Evolutionary conservation across 1,139 yeast species (phyloP).

Genomic region (Spathaspora sp.): DNA sequence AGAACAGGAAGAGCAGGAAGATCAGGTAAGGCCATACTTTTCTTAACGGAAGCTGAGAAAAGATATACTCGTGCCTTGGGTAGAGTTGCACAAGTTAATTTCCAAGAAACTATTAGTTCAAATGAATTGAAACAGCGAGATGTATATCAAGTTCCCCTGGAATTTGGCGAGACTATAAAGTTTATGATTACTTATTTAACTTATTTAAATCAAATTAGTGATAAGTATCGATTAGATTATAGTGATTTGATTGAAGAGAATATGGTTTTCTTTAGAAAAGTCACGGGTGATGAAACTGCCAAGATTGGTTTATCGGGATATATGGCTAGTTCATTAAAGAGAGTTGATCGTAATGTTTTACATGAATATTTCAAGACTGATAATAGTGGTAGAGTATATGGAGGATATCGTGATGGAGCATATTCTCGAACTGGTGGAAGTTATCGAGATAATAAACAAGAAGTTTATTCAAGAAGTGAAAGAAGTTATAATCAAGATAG

Average conservation of each 20-base stretch:
- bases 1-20: slow-evolving; percentile 95
- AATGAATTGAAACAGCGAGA: slow-evolving; percentile 9
- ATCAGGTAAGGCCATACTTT: slow-evolving; percentile 64
- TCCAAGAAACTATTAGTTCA: slow-evolving; percentile 28
- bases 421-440: not conserved
- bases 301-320: slow-evolving; percentile 11
- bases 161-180: slow-evolving; percentile 15
- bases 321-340: not conserved
- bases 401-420: slow-evolving; percentile 6
- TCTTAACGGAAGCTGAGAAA: slow-evolving; percentile 46
- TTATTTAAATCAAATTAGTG: slow-evolving; percentile 30
- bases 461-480: slow-evolving; percentile 4
- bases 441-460: slow-evolving; percentile 7
- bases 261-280: slow-evolving; percentile 13
- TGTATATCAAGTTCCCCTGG: slow-evolving; percentile 14
- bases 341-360: not conserved
- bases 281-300: slow-evolving; percentile 15
- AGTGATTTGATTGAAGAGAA: slow-evolving; percentile 9
- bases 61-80: slow-evolving; percentile 46
- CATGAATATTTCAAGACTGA: slow-evolving; percentile 7
- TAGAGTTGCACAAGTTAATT: slow-evolving; percentile 48
- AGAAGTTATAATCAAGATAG: slow-evolving; percentile 3
- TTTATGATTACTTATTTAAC: slow-evolving; percentile 31
- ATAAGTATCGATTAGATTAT: slow-evolving; percentile 24
- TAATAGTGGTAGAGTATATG: slow-evolving; percentile 2